These are phyloP conservation scores for Trifolium pratense DNA, from an alignment of 306 rosid species.

Conservation along the genomic window DNA sequence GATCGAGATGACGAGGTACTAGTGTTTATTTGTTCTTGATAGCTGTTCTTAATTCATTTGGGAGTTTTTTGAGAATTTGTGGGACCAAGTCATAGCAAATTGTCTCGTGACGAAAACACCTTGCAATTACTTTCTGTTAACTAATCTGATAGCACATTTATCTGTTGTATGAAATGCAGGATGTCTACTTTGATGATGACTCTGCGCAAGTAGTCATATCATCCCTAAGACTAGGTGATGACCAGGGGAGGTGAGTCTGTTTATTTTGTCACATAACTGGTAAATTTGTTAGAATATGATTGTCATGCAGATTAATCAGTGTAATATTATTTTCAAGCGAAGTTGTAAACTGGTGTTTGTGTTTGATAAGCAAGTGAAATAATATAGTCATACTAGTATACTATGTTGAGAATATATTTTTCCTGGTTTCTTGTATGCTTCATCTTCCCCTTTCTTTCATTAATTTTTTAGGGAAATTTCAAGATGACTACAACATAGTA, in stretches of 20 bases:
- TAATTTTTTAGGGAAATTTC: slow-evolving; percentile 2
- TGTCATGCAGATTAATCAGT: slow-evolving; percentile 7
- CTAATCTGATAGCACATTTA: slow-evolving; percentile 27
- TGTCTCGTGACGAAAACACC: not conserved
- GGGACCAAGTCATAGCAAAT: not conserved
- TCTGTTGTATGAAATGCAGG: slow-evolving; percentile 56
- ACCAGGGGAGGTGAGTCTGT: slow-evolving; percentile 90
- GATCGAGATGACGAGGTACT: slow-evolving; percentile 95
- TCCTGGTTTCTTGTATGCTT: slow-evolving; percentile 22
- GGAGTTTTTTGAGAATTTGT: slow-evolving; percentile 31
- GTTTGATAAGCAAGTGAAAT: slow-evolving; percentile 17
- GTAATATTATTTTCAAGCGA: slow-evolving; percentile 13
- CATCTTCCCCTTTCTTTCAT: slow-evolving; percentile 28
- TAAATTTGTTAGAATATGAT: not conserved
- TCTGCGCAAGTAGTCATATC: slow-evolving; percentile 98
- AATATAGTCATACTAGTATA: slow-evolving; percentile 4
- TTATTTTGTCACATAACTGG: slow-evolving; percentile 11
- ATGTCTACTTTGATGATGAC: slow-evolving; percentile 95
- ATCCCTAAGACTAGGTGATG: slow-evolving; percentile 89
- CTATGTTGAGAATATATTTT: slow-evolving; percentile 14
- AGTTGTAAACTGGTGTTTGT: not conserved
- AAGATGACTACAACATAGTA: not conserved
- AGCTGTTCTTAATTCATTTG: slow-evolving; percentile 23
- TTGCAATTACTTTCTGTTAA: not conserved
- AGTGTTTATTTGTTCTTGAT: slow-evolving; percentile 30